phyloP scores from a whole-genome alignment of 495 filamentous ascomycete genomes.

The Tetracladium marchalianum region DNA sequence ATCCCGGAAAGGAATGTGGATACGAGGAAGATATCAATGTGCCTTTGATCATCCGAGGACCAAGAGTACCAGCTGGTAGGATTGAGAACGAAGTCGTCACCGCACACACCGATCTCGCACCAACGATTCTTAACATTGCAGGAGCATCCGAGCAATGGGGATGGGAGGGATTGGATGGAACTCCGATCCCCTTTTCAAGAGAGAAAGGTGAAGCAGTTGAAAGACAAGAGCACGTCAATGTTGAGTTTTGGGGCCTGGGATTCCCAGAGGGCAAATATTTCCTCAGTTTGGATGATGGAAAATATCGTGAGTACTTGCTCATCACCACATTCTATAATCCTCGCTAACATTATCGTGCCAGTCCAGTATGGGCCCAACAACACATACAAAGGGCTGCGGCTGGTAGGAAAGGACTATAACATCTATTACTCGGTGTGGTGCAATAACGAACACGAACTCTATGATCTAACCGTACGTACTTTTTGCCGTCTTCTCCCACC shows the following conservation, averaged over 20 bases:
- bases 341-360: not conserved
- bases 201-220: slow-evolving; percentile 9
- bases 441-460: slow-evolving; percentile 50
- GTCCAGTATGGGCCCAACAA: slow-evolving; percentile 30
- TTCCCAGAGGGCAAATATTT: slow-evolving; percentile 35
- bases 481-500: not conserved
- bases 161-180: slow-evolving; percentile 42
- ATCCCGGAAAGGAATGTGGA: slow-evolving; percentile 55
- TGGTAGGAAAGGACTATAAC: slow-evolving; percentile 40
- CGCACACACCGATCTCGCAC: slow-evolving; percentile 55
- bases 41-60: slow-evolving; percentile 49
- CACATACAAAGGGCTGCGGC: slow-evolving; percentile 47
- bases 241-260: slow-evolving; percentile 49
- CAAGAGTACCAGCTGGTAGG: slow-evolving; percentile 32
- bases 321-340: slow-evolving; percentile 1
- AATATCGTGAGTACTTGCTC: not conserved
- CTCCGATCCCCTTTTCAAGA: slow-evolving; percentile 33
- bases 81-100: slow-evolving; percentile 37
- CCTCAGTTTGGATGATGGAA: slow-evolving; percentile 11
- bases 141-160: slow-evolving; percentile 30
- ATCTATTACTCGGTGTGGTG: slow-evolving; percentile 56
- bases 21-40: slow-evolving; percentile 63
- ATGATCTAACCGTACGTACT: slow-evolving; percentile 39
- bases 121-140: slow-evolving; percentile 46
- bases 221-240: slow-evolving; percentile 46